Percentiles rank a stretch among this genome's conserved stretches.
Conservation (phyloP, 2,329 filamentous ascomycete species). For the Pleoardoris graminearum region DNA sequence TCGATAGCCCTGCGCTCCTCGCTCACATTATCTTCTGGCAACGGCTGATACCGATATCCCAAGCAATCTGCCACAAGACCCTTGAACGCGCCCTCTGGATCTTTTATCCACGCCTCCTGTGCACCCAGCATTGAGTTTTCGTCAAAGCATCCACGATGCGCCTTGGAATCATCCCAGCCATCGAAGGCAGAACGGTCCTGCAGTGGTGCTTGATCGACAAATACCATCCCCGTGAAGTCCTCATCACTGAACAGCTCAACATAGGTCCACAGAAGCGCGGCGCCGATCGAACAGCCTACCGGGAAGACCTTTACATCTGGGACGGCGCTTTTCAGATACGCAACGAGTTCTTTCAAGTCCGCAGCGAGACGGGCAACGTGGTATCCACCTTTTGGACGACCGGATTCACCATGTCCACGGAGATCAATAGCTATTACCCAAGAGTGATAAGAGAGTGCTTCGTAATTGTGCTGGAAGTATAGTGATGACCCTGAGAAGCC, state of each 20-base stretch:
- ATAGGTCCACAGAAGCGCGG: conserved; percentile 4
- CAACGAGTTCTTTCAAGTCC: conserved; percentile 3
- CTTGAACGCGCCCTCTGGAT: conserved; percentile 2
- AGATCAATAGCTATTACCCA: conserved; percentile 5
- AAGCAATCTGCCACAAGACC: conserved; percentile 5
- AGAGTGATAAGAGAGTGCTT: neutral
- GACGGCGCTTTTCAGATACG: neutral
- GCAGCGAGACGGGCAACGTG: conserved; percentile 2
- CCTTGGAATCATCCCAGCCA: conserved; percentile 4
- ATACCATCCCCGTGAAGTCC: conserved; percentile 2
- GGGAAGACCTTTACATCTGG: neutral
- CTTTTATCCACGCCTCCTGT: neutral
- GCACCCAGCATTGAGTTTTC: neutral
- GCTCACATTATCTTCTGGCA: neutral
- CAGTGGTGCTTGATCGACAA: conserved; percentile 5
- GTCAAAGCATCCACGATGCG: conserved; percentile 5
- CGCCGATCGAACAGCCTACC: conserved; percentile 4
- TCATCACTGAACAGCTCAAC: conserved; percentile 2
- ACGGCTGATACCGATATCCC: conserved; percentile 3
- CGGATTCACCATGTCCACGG: conserved; percentile 4
- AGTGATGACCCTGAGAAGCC: conserved; percentile 3
- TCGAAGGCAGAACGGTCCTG: conserved; percentile 2
- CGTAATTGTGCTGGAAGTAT: conserved; percentile 1
- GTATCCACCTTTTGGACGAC: conserved; percentile 1
- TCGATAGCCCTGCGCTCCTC: neutral